These are phyloP conservation scores for Catharanthus roseus DNA, from an alignment of 257 asterid genomes.

Conservation along the genomic window DNA sequence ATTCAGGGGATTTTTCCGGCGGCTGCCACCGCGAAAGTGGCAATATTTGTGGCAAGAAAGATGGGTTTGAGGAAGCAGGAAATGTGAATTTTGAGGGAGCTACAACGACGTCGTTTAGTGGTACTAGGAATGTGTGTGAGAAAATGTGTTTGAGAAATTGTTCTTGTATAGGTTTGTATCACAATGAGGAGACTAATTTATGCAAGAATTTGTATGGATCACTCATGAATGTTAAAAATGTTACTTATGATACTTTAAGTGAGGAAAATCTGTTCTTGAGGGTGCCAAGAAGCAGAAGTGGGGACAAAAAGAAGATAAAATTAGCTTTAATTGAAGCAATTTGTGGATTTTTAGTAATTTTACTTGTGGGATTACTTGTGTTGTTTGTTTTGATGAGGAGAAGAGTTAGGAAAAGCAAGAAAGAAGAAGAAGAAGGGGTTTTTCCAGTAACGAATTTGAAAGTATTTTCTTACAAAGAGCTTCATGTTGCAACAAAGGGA, in stretches of 20 bases:
- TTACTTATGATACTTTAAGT: conserved; percentile 35
- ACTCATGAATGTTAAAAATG: conserved; percentile 47
- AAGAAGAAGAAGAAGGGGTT: conserved; percentile 40
- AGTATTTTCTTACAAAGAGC: conserved; percentile 65
- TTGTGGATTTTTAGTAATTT: conserved; percentile 41
- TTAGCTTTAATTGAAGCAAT: conserved; percentile 37
- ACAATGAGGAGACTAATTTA: conserved; percentile 33
- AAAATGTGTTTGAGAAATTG: conserved; percentile 50
- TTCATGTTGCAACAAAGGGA: conserved; percentile 59
- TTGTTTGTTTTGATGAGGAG: conserved; percentile 39
- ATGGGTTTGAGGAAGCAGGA: conserved; percentile 61
- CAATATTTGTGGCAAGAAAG: conserved; percentile 36
- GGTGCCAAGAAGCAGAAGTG: conserved; percentile 27
- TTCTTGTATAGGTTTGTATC: conserved; percentile 62
- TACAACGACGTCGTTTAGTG: conserved; percentile 31
- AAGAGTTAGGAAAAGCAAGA: conserved; percentile 28
- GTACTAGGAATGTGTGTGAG: conserved; percentile 52
- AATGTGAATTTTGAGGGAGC: conserved; percentile 41
- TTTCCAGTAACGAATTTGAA: conserved; percentile 54
- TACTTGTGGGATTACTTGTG: conserved; percentile 30
- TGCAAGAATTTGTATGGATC: conserved; percentile 60
- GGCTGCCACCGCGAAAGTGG: conserved; percentile 48
- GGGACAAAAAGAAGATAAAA: conserved; percentile 25
- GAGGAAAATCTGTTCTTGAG: conserved; percentile 49
- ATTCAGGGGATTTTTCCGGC: conserved; percentile 53